Conservation (phyloP, 108 stramenopile genomes). For the Seminavis robusta region DNA sequence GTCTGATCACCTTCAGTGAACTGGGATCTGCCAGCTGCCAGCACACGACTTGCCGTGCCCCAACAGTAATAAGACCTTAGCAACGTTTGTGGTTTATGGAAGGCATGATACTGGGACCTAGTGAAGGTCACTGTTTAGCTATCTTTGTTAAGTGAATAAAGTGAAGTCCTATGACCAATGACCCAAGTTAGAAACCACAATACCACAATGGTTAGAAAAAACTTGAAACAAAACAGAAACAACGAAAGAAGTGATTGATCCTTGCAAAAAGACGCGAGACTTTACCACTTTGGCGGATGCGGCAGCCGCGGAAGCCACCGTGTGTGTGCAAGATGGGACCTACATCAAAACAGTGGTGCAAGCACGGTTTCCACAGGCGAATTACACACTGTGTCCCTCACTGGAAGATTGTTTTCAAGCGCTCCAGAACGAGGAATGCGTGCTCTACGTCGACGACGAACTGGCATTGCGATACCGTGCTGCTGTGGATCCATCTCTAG, state of each 20-base stretch:
- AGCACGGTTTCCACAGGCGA: background rate
- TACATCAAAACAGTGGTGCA: background rate
- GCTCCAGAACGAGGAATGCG: background rate
- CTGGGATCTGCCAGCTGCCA: too few species aligned
- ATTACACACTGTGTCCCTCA: background rate
- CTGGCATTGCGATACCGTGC: background rate
- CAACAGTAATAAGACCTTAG: too few species aligned
- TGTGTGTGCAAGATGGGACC: background rate
- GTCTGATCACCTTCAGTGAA: too few species aligned
- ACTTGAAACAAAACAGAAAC: background rate
- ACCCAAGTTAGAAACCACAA: background rate
- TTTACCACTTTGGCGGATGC: constrained; percentile 6
- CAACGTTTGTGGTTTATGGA: too few species aligned
- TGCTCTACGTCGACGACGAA: background rate
- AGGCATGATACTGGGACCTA: too few species aligned
- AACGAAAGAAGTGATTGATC: background rate
- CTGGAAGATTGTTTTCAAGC: background rate
- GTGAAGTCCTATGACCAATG: constrained; percentile 5
- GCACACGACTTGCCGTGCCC: too few species aligned
- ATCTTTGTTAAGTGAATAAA: constrained; percentile 1
- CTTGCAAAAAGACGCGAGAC: background rate
- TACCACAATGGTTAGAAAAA: background rate
- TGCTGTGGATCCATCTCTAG: background rate
- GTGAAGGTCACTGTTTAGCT: background rate
- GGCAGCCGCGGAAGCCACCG: background rate